Percentiles rank a stretch among this genome's conserved stretches.
Evolutionary conservation across 495 filamentous ascomycete species (phyloP).

Genomic region (Penicillium subrubescens): DNA sequence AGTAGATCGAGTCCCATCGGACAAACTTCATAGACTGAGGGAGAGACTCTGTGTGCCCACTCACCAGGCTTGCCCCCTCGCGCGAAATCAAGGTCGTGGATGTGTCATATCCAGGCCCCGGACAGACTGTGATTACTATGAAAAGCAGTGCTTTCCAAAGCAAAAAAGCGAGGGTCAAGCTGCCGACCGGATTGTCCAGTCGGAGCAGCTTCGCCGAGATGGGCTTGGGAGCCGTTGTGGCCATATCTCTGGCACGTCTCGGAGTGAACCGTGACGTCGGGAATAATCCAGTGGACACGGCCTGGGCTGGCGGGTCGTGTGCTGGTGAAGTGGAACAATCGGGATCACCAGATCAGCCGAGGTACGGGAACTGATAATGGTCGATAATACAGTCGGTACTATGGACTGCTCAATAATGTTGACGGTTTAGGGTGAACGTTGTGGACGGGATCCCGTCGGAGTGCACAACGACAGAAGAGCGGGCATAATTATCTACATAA

Average conservation of each 20-base stretch:
- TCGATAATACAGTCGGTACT: not conserved
- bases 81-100: slow-evolving; percentile 66
- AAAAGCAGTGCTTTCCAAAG: slow-evolving; percentile 78
- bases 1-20: slow-evolving; percentile 95
- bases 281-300: not conserved
- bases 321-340: not conserved
- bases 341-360: not conserved
- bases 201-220: slow-evolving; percentile 29
- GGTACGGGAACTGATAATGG: not conserved
- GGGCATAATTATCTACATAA: slow-evolving; percentile 5
- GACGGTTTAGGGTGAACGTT: not conserved
- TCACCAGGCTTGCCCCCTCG: slow-evolving; percentile 17
- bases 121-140: slow-evolving; percentile 59
- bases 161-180: slow-evolving; percentile 41
- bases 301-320: not conserved
- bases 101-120: slow-evolving; percentile 85
- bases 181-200: slow-evolving; percentile 36
- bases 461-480: not conserved
- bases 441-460: not conserved
- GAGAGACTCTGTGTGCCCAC: slow-evolving; percentile 21
- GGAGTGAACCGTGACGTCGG: not conserved
- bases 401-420: not conserved
- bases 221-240: slow-evolving; percentile 12
- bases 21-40: slow-evolving; percentile 56
- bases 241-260: slow-evolving; percentile 8